Evolutionary conservation across 2,329 filamentous ascomycete species (phyloP).

Genomic region (Xylaria digitata): DNA sequence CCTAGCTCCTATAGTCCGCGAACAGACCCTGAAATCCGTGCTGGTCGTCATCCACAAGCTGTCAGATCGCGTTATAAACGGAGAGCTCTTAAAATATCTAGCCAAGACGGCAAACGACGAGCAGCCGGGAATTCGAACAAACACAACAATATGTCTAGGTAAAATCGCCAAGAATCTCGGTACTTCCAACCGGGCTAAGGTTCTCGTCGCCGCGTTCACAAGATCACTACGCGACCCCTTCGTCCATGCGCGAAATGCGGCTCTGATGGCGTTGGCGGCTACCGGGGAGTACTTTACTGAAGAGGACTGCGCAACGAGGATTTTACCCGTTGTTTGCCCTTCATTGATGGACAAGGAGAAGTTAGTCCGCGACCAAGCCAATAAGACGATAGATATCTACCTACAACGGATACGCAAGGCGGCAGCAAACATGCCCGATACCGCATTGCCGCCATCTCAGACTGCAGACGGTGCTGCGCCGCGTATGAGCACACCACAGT

Average conservation of each 20-base stretch:
- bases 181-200: conserved; percentile 81
- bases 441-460: conserved; percentile 74
- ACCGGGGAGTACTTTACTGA: conserved; percentile 89
- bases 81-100: conserved; percentile 88
- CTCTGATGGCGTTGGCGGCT: conserved; percentile 84
- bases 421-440: conserved; percentile 81
- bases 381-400: conserved; percentile 89
- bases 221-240: conserved; percentile 93
- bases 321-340: conserved; percentile 86
- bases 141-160: conserved; percentile 96
- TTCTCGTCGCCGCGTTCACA: conserved; percentile 91
- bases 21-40: conserved; percentile 96
- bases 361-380: conserved; percentile 89
- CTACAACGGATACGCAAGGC: conserved; percentile 83
- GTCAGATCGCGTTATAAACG: conserved; percentile 92
- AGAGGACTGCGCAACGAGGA: conserved; percentile 86
- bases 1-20: conserved; percentile 86
- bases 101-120: conserved; percentile 98
- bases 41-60: conserved; percentile 88
- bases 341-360: conserved; percentile 95
- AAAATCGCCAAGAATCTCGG: conserved; percentile 95
- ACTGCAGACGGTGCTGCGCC: conserved; percentile 65
- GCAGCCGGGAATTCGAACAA: conserved; percentile 95
- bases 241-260: conserved; percentile 90
- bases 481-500: conserved; percentile 82